These are phyloP conservation scores for Aspergillus baeticus DNA, from an alignment of 495 filamentous ascomycete species.

Conservation along the genomic window DNA sequence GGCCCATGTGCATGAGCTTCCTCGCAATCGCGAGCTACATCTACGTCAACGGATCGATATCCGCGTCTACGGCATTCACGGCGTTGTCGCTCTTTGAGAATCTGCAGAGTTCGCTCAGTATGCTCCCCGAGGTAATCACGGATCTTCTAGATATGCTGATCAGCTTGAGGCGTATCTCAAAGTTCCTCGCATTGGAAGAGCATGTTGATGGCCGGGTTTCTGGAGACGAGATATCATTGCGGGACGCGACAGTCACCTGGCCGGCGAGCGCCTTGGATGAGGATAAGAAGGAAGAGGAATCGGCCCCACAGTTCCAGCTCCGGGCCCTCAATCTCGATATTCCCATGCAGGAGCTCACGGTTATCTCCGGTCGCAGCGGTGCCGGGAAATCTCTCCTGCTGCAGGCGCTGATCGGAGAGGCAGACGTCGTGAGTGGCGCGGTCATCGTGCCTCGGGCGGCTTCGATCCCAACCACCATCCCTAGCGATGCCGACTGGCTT, in stretches of 20 bases:
- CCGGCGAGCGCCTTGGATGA: slow-evolving; percentile 47
- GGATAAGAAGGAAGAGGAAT: slow-evolving; percentile 40
- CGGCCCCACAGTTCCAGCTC: slow-evolving; percentile 41
- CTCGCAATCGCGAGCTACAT: slow-evolving; percentile 63
- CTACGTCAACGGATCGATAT: slow-evolving; percentile 50
- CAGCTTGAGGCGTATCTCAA: slow-evolving; percentile 61
- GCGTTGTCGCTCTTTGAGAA: slow-evolving; percentile 63
- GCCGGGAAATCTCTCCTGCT: slow-evolving; percentile 66
- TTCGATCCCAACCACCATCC: slow-evolving; percentile 13
- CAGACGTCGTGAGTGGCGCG: slow-evolving; percentile 45
- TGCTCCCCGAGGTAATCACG: slow-evolving; percentile 67
- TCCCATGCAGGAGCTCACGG: slow-evolving; percentile 65
- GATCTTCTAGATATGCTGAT: slow-evolving; percentile 61
- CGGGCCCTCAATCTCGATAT: slow-evolving; percentile 63
- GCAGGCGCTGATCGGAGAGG: slow-evolving; percentile 61
- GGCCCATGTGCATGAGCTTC: slow-evolving; percentile 66
- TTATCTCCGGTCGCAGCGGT: slow-evolving; percentile 58
- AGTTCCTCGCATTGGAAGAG: slow-evolving; percentile 62
- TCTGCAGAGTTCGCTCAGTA: slow-evolving; percentile 59
- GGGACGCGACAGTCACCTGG: slow-evolving; percentile 68
- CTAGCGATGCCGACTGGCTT: slow-evolving; percentile 29
- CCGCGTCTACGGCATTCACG: slow-evolving; percentile 71
- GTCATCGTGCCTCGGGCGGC: slow-evolving; percentile 44
- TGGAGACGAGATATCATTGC: slow-evolving; percentile 50
- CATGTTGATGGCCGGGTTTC: slow-evolving; percentile 46